Conservation (phyloP, 2,329 filamentous ascomycete genomes). For the Fusarium penzigii region DNA sequence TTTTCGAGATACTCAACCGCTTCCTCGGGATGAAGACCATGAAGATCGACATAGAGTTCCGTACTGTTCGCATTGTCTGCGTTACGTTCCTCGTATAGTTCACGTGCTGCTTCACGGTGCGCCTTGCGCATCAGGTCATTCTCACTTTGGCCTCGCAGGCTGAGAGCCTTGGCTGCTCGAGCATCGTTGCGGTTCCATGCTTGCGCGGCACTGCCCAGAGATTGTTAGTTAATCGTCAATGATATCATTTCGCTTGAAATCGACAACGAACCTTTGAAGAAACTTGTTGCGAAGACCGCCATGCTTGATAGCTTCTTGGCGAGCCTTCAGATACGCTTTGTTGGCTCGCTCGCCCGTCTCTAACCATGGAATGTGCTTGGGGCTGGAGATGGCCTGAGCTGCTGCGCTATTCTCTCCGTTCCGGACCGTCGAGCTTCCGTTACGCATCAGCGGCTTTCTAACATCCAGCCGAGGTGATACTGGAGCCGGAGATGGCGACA, state of each 20-base stretch:
- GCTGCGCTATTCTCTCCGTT: conserved; percentile 77
- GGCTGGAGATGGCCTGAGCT: conserved; percentile 80
- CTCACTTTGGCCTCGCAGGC: conserved; percentile 90
- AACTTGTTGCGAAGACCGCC: conserved; percentile 97
- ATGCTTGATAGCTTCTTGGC: conserved; percentile 95
- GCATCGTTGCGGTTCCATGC: conserved; percentile 99
- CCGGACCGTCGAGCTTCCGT: conserved; percentile 65
- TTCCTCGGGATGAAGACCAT: conserved; percentile 98
- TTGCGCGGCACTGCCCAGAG: conserved; percentile 73
- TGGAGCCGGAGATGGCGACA: conserved; percentile 83
- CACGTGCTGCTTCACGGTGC: conserved; percentile 87
- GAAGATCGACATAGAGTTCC: conserved; percentile 92
- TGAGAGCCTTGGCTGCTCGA: conserved; percentile 90
- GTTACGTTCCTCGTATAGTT: conserved; percentile 93
- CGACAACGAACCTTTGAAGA: conserved; percentile 70
- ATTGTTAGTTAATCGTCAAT: conserved; percentile 5
- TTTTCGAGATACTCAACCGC: conserved; percentile 91
- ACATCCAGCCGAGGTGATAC: conserved; percentile 58
- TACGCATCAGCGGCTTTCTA: conserved; percentile 57
- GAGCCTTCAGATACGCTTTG: conserved; percentile 90
- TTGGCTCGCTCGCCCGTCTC: conserved; percentile 91
- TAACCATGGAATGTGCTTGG: conserved; percentile 93
- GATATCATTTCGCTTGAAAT: neutral
- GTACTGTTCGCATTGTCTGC: conserved; percentile 59
- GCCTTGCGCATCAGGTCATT: conserved; percentile 97